Evolutionary conservation across 208 protist species (phyloP).

Genomic region (Histomonas meleagridis): DNA sequence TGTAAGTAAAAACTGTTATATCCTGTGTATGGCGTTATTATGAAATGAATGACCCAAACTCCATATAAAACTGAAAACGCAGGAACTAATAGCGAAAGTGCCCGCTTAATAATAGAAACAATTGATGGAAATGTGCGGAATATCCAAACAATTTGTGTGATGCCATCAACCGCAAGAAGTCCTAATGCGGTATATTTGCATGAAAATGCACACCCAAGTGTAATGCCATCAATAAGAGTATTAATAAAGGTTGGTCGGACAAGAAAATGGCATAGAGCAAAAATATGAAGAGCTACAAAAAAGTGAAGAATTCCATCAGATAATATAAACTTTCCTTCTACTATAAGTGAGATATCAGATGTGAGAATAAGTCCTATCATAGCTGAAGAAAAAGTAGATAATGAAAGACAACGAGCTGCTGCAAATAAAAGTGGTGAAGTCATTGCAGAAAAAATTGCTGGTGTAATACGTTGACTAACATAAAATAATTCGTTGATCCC

Average conservation of each 20-base stretch:
- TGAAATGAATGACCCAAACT: too few species aligned
- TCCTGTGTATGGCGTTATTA: too few species aligned
- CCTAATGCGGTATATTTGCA: conserved; percentile 1
- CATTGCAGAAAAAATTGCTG: background rate
- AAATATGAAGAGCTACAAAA: background rate
- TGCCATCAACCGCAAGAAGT: background rate
- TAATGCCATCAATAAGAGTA: background rate
- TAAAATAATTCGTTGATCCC: background rate
- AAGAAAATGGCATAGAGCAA: background rate
- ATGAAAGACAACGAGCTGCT: background rate
- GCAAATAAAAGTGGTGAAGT: background rate
- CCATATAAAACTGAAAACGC: too few species aligned
- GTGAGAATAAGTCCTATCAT: background rate
- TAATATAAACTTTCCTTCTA: conserved; percentile 9
- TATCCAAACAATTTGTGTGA: background rate
- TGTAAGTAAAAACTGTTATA: background rate
- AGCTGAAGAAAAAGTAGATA: background rate
- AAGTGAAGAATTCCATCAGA: conserved; percentile 34
- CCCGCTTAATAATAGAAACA: too few species aligned
- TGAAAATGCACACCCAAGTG: background rate
- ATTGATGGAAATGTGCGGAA: background rate
- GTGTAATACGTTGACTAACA: background rate
- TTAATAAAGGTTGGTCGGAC: too few species aligned
- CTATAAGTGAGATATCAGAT: background rate
- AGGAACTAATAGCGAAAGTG: too few species aligned